phyloP scores from a whole-genome alignment of 176 grass and related monocot species.

The Oryza nivara region DNA sequence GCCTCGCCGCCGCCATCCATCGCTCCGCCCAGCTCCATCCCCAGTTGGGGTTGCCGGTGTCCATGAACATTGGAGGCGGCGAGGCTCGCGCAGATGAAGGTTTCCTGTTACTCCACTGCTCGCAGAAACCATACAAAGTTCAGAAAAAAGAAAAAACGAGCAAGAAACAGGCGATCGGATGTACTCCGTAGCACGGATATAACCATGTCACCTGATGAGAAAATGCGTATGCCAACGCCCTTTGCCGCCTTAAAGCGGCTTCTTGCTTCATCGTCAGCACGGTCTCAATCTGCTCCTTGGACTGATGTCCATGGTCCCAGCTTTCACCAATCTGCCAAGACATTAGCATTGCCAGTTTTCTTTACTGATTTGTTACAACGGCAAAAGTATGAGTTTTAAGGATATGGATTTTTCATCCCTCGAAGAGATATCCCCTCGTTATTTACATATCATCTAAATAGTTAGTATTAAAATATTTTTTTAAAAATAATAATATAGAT shows the following conservation, averaged over 20 bases:
- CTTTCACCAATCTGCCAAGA: slow-evolving; percentile 54
- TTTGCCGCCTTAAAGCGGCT: slow-evolving; percentile 67
- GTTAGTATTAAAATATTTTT: too few relatives aligned
- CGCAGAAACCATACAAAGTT: neutral
- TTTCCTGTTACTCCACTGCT: slow-evolving; percentile 75
- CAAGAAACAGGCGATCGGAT: neutral
- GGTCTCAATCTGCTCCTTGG: slow-evolving; percentile 73
- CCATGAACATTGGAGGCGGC: slow-evolving; percentile 57
- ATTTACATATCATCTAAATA: too few relatives aligned
- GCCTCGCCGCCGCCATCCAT: slow-evolving; percentile 68
- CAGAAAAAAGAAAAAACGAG: slow-evolving; percentile 5
- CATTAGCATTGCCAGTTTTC: neutral
- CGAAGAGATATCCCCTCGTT: too few relatives aligned
- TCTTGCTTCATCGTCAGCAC: slow-evolving; percentile 61
- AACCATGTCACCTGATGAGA: slow-evolving; percentile 64
- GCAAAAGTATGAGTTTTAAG: too few relatives aligned
- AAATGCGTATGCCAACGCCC: slow-evolving; percentile 75
- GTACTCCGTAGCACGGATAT: neutral
- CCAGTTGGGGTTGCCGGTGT: slow-evolving; percentile 79
- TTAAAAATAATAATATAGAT: too few relatives aligned
- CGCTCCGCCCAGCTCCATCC: slow-evolving; percentile 89
- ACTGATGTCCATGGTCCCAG: slow-evolving; percentile 77
- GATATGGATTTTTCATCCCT: too few relatives aligned
- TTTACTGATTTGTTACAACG: neutral
- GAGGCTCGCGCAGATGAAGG: slow-evolving; percentile 50